Conservation (phyloP, 139 green algal genomes). For the Picochlorum sp. region DNA sequence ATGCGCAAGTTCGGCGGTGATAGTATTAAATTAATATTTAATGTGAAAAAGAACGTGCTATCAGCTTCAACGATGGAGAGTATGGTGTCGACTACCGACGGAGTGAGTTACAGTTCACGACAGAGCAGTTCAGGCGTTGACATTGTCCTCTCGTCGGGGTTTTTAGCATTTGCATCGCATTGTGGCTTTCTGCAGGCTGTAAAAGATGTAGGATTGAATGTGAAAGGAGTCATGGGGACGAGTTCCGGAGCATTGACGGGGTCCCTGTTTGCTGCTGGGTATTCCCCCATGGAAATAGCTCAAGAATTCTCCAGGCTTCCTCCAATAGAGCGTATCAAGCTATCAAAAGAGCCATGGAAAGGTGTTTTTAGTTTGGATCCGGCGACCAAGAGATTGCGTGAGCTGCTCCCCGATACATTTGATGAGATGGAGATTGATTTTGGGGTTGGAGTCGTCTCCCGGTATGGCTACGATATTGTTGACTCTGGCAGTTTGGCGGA, state of each 20-base stretch:
- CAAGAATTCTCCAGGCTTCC: conserved; percentile 45
- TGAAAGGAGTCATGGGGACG: conserved; percentile 76
- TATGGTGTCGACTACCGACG: too few species aligned
- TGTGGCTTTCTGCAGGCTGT: conserved; percentile 48
- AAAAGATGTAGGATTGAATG: conserved; percentile 56
- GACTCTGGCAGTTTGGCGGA: conserved; percentile 69
- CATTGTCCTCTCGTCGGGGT: conserved; percentile 72
- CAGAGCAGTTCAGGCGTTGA: conserved; percentile 28
- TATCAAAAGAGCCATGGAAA: conserved; percentile 48
- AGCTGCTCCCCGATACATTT: conserved; percentile 72
- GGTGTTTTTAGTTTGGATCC: conserved; percentile 61
- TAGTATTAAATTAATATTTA: too few species aligned
- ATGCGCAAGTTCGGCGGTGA: too few species aligned
- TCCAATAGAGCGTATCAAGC: conserved; percentile 58
- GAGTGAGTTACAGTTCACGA: too few species aligned
- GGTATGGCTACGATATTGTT: conserved; percentile 58
- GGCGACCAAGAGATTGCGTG: conserved; percentile 53
- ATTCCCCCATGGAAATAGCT: conserved; percentile 62
- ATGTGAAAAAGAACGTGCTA: too few species aligned
- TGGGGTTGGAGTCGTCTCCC: conserved; percentile 53
- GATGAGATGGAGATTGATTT: conserved; percentile 69
- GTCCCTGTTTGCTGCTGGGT: conserved; percentile 62
- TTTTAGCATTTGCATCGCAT: conserved; percentile 81
- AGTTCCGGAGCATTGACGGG: conserved; percentile 67
- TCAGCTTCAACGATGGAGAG: too few species aligned